These are phyloP conservation scores for Colletotrichum musae DNA, from an alignment of 2,329 filamentous ascomycete genomes.

Conservation along the genomic window DNA sequence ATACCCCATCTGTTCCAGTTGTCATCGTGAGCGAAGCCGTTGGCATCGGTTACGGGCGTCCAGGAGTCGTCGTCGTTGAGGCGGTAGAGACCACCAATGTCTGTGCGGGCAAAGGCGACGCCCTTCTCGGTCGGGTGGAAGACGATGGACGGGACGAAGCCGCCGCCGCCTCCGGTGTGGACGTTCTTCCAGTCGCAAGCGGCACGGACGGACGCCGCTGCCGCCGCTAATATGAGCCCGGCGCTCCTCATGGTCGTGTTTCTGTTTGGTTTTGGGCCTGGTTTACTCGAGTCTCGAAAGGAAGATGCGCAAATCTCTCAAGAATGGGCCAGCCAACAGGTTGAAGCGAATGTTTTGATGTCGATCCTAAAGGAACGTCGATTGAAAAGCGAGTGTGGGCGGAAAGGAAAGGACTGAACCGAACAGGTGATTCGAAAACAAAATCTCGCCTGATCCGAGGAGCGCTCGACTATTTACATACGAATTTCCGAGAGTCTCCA, in stretches of 20 bases:
- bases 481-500: background rate
- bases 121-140: slow-evolving; percentile 67
- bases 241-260: slow-evolving; percentile 28
- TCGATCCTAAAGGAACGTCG: slow-evolving; percentile 14
- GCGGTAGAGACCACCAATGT: slow-evolving; percentile 70
- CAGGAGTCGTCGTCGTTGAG: slow-evolving; percentile 69
- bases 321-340: slow-evolving; percentile 19
- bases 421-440: background rate
- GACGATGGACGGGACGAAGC: slow-evolving; percentile 70
- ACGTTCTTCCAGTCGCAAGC: slow-evolving; percentile 64
- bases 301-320: slow-evolving; percentile 4
- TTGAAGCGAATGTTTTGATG: slow-evolving; percentile 17
- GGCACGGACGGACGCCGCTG: slow-evolving; percentile 46
- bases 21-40: slow-evolving; percentile 53
- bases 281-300: slow-evolving; percentile 21
- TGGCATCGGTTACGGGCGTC: slow-evolving; percentile 66
- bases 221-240: slow-evolving; percentile 41
- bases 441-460: background rate
- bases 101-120: slow-evolving; percentile 69
- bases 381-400: slow-evolving; percentile 15
- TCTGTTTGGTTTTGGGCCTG: background rate
- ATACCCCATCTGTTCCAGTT: slow-evolving; percentile 71
- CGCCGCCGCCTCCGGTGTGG: slow-evolving; percentile 69
- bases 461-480: slow-evolving; percentile 11
- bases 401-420: slow-evolving; percentile 7